Percentiles rank a stretch among this genome's conserved stretches.
These are phyloP conservation scores for Blastomyces percursus DNA, from an alignment of 2,329 filamentous ascomycete genomes.

Conservation along the genomic window DNA sequence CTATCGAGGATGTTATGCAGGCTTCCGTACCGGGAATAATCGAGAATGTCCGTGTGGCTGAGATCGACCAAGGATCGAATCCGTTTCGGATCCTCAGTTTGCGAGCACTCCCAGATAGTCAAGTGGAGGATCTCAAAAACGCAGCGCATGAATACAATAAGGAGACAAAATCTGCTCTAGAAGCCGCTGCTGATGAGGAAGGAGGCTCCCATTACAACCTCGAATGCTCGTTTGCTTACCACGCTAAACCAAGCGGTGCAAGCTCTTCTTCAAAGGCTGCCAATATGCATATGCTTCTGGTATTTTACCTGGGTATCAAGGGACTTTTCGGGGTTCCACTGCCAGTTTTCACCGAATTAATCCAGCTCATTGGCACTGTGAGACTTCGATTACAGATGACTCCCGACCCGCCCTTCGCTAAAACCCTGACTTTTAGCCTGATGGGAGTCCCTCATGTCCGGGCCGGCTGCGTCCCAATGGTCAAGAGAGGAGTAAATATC, in stretches of 20 bases:
- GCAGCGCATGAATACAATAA: conserved; percentile 68
- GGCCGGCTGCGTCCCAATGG: conserved; percentile 82
- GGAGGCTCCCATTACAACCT: conserved; percentile 89
- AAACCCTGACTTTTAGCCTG: conserved; percentile 81
- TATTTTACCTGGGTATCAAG: conserved; percentile 86
- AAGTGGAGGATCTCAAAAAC: conserved; percentile 71
- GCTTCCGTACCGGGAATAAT: conserved; percentile 84
- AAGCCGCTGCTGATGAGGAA: conserved; percentile 78
- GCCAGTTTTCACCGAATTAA: conserved; percentile 81
- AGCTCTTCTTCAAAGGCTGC: conserved; percentile 69
- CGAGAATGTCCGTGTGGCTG: conserved; percentile 87
- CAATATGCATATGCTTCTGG: conserved; percentile 94
- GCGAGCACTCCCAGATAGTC: conserved; percentile 69
- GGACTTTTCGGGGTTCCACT: conserved; percentile 81
- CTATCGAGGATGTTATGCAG: conserved; percentile 91
- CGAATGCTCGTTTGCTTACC: conserved; percentile 82
- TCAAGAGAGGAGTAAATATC: conserved; percentile 83
- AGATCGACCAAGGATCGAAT: conserved; percentile 89
- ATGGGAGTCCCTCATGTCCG: conserved; percentile 88
- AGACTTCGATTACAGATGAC: conserved; percentile 73
- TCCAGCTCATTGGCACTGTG: conserved; percentile 78
- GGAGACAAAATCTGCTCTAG: conserved; percentile 72
- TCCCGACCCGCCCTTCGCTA: conserved; percentile 83
- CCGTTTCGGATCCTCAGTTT: conserved; percentile 80
- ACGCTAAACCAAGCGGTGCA: conserved; percentile 62